Percentiles rank a stretch among this genome's conserved stretches.
Evolutionary conservation across 2,329 filamentous ascomycete species (phyloP).

Genomic region (Blastomyces emzantsi): DNA sequence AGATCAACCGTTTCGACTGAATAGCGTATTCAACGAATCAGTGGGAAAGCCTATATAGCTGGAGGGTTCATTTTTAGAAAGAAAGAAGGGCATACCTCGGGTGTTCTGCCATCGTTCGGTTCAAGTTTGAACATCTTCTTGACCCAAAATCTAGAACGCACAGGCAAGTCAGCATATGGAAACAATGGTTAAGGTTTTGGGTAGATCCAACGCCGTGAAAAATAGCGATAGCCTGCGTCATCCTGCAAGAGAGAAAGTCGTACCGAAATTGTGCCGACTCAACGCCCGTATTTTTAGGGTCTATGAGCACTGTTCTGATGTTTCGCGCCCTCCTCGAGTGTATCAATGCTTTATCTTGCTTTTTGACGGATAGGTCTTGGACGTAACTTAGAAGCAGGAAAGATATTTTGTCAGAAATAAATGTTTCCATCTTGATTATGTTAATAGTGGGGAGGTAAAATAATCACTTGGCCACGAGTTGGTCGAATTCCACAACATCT

Average conservation of each 20-base stretch:
- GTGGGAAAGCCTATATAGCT: not conserved
- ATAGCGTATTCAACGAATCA: conserved; percentile 1
- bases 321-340: conserved; percentile 41
- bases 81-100: conserved; percentile 28
- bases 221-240: not conserved
- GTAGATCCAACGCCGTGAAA: not conserved
- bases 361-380: conserved; percentile 42
- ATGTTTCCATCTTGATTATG: not conserved
- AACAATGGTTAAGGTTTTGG: not conserved
- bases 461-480: conserved; percentile 36
- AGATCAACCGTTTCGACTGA: conserved; percentile 37
- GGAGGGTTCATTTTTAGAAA: not conserved
- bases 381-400: conserved; percentile 35
- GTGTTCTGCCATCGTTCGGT: conserved; percentile 29
- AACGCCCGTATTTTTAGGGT: conserved; percentile 43
- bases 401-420: conserved; percentile 6
- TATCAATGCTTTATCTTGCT: conserved; percentile 45
- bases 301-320: conserved; percentile 39
- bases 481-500: conserved; percentile 39
- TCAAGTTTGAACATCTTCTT: conserved; percentile 47
- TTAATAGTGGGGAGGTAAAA: conserved; percentile 2
- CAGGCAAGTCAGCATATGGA: conserved; percentile 9
- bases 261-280: conserved; percentile 45
- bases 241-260: not conserved
- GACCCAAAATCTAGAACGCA: conserved; percentile 39